phyloP scores from a whole-genome alignment of 306 rosid species.

The Vigna mungo region DNA sequence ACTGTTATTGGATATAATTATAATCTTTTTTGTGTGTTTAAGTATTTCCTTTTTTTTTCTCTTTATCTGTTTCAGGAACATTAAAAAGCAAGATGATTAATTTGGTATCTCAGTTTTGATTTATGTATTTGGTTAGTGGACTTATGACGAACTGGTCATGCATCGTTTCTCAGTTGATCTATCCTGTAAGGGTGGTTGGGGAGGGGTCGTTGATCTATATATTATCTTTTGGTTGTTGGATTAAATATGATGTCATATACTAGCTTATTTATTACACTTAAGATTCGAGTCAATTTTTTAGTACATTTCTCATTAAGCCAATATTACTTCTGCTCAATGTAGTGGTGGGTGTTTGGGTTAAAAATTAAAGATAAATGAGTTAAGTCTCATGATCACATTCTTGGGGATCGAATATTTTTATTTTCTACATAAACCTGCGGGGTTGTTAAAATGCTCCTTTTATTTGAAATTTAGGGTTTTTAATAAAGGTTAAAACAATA shows the following conservation, averaged over 20 bases:
- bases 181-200: background rate
- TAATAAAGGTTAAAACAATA: no score
- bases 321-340: background rate
- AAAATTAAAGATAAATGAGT: no score
- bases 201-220: background rate
- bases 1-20: background rate
- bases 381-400: no score
- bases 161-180: background rate
- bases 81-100: slow-evolving; percentile 20
- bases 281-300: slow-evolving; percentile 4
- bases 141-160: slow-evolving; percentile 1
- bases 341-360: background rate
- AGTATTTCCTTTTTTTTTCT: background rate
- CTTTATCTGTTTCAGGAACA: slow-evolving; percentile 34
- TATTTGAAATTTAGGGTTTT: no score
- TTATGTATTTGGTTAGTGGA: slow-evolving; percentile 3
- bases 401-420: no score
- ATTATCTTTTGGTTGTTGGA: slow-evolving; percentile 1
- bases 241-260: background rate
- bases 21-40: background rate
- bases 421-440: no score
- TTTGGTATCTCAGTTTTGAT: slow-evolving; percentile 38
- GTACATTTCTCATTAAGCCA: background rate
- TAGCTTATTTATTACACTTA: slow-evolving; percentile 16
- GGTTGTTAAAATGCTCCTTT: no score